A percentile compares a stretch with the other conserved stretches of the same genome.
Evolutionary conservation across 257 asterid genomes (phyloP).

Genomic region (Misopates orontium): DNA sequence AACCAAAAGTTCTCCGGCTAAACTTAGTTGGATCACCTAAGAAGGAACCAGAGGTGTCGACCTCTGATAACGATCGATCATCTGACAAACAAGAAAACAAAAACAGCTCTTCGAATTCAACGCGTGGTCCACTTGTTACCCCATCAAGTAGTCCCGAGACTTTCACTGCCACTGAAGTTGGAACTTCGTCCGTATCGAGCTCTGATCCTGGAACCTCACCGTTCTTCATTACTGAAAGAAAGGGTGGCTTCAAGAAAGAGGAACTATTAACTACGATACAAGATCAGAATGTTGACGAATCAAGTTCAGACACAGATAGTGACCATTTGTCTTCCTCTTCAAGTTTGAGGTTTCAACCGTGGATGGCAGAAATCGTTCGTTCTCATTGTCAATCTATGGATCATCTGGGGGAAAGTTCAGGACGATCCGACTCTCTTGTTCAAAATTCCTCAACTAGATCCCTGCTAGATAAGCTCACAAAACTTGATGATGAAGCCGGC

Average conservation of each 20-base stretch:
- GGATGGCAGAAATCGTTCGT: conserved; percentile 65
- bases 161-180: conserved; percentile 87
- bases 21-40: conserved; percentile 75
- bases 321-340: conserved; percentile 77
- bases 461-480: conserved; percentile 60
- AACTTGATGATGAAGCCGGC: conserved; percentile 56
- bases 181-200: conserved; percentile 93
- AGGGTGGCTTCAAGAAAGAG: conserved; percentile 53
- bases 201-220: conserved; percentile 92
- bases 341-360: conserved; percentile 85
- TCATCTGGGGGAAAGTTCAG: conserved; percentile 46
- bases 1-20: conserved; percentile 88
- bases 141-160: conserved; percentile 97
- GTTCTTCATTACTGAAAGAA: conserved; percentile 47
- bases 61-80: conserved; percentile 33
- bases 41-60: conserved; percentile 48
- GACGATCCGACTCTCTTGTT: conserved; percentile 37
- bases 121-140: conserved; percentile 78
- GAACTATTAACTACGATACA: conserved; percentile 41
- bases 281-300: conserved; percentile 45
- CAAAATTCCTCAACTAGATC: conserved; percentile 49
- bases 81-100: conserved; percentile 41
- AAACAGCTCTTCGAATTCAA: conserved; percentile 43
- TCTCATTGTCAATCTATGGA: conserved; percentile 54
- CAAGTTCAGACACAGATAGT: conserved; percentile 74